phyloP scores from a whole-genome alignment of 2,329 filamentous ascomycete species.

The Sporothrix euskadiensis region DNA sequence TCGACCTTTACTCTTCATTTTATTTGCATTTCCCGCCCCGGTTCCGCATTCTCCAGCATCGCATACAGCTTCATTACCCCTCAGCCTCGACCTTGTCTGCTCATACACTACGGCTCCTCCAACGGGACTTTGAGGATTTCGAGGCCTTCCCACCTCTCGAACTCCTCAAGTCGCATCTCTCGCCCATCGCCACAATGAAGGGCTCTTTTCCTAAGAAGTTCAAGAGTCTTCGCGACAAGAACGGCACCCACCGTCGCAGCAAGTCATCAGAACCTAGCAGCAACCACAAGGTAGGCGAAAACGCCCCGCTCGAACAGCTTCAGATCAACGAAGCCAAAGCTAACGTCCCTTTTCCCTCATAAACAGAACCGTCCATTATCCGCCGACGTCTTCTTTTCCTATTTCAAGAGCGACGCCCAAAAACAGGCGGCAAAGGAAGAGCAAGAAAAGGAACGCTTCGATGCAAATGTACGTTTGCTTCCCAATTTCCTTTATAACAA shows the following conservation, averaged over 20 bases:
- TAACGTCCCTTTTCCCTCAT: background rate
- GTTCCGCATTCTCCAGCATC: background rate
- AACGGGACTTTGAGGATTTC: background rate
- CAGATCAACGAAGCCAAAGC: background rate
- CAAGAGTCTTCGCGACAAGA: conserved; percentile 69
- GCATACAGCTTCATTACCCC: background rate
- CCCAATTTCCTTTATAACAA: background rate
- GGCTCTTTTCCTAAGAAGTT: conserved; percentile 61
- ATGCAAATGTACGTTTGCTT: conserved; percentile 25
- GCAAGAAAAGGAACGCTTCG: conserved; percentile 45
- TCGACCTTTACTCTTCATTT: background rate
- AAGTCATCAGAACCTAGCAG: conserved; percentile 56
- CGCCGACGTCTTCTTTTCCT: conserved; percentile 59
- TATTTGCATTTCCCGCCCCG: background rate
- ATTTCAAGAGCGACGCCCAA: conserved; percentile 63
- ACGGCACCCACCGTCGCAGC: conserved; percentile 53
- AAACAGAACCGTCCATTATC: conserved; percentile 54
- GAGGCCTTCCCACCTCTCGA: conserved; percentile 9
- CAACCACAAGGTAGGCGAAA: conserved; percentile 48
- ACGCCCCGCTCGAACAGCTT: background rate
- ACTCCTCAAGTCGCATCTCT: background rate
- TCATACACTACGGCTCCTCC: background rate
- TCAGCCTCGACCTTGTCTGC: background rate
- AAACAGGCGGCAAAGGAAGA: conserved; percentile 59
- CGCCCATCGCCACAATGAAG: conserved; percentile 49